Conservation (phyloP, 768 basidiomycete genomes). For the Naganishia randhawae region DNA sequence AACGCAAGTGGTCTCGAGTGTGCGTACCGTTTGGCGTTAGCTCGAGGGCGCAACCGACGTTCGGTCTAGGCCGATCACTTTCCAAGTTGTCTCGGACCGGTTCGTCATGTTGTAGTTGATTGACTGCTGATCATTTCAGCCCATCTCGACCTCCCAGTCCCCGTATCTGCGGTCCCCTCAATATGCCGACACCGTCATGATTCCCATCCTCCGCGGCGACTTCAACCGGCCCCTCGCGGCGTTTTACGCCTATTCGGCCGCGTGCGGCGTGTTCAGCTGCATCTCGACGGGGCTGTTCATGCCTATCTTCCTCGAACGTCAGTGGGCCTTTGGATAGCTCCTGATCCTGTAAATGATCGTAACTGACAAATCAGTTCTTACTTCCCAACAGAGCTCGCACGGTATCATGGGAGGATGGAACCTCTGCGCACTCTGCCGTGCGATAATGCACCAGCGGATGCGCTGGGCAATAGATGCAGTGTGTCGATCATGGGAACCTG, state of each 20-base stretch:
- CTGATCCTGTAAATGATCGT: neutral
- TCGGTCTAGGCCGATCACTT: too few relatives aligned
- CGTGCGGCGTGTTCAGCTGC: conserved; percentile 45
- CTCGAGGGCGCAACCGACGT: too few relatives aligned
- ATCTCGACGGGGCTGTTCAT: conserved; percentile 44
- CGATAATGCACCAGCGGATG: conserved; percentile 31
- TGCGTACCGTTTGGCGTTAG: too few relatives aligned
- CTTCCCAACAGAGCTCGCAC: conserved; percentile 75
- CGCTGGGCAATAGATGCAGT: conserved; percentile 59
- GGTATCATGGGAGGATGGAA: conserved; percentile 76
- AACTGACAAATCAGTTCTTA: too few relatives aligned
- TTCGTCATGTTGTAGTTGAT: neutral
- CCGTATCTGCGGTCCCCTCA: neutral
- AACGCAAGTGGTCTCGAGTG: too few relatives aligned
- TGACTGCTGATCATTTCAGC: neutral
- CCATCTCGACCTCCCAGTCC: neutral
- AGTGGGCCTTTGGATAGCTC: conserved; percentile 16
- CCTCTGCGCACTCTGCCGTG: conserved; percentile 69
- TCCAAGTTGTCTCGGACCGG: neutral
- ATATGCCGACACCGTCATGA: neutral
- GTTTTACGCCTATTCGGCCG: conserved; percentile 42
- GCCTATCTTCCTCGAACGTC: conserved; percentile 48
- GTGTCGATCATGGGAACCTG: conserved; percentile 77
- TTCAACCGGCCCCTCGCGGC: conserved; percentile 6
- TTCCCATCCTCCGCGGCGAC: neutral